Evolutionary conservation across 2,329 filamentous ascomycete genomes (phyloP).

Genomic region (Drechslerella coelobrocha): DNA sequence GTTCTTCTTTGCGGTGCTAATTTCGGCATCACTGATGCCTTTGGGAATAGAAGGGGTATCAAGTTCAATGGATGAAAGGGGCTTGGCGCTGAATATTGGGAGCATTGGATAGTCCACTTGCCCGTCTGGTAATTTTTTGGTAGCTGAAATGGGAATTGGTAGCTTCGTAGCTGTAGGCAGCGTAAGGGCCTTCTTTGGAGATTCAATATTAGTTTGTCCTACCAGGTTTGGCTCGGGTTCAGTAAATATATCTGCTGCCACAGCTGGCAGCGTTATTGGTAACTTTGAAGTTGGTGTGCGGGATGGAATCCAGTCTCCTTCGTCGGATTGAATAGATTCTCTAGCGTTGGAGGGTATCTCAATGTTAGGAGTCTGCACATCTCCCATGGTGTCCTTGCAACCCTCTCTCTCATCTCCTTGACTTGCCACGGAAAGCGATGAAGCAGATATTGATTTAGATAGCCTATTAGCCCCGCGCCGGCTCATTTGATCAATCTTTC

Average conservation of each 20-base stretch:
- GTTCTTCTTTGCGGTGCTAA: constrained; percentile 22
- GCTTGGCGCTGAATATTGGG: neutral
- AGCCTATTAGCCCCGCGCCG: constrained; percentile 62
- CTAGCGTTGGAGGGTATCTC: neutral
- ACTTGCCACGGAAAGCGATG: constrained; percentile 41
- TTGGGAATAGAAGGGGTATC: constrained; percentile 7
- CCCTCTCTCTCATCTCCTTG: constrained; percentile 16
- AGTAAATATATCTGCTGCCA: neutral
- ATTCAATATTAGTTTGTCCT: neutral
- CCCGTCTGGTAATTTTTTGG: neutral
- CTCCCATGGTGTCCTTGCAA: neutral
- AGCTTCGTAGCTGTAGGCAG: constrained; percentile 25
- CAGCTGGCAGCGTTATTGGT: neutral
- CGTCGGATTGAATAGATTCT: constrained; percentile 35
- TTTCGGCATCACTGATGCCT: constrained; percentile 7
- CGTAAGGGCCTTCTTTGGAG: constrained; percentile 4
- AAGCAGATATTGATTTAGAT: constrained; percentile 31
- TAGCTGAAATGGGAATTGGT: constrained; percentile 6
- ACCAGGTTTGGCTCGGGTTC: neutral
- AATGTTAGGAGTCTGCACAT: neutral
- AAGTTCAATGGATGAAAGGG: neutral
- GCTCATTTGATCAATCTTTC: constrained; percentile 81
- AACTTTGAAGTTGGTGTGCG: constrained; percentile 7
- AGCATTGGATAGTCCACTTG: constrained; percentile 18
- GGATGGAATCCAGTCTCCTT: constrained; percentile 47